A percentile compares a stretch with the other conserved stretches of the same genome.
Conservation (phyloP, 306 rosid genomes). For the Inga oerstediana region DNA sequence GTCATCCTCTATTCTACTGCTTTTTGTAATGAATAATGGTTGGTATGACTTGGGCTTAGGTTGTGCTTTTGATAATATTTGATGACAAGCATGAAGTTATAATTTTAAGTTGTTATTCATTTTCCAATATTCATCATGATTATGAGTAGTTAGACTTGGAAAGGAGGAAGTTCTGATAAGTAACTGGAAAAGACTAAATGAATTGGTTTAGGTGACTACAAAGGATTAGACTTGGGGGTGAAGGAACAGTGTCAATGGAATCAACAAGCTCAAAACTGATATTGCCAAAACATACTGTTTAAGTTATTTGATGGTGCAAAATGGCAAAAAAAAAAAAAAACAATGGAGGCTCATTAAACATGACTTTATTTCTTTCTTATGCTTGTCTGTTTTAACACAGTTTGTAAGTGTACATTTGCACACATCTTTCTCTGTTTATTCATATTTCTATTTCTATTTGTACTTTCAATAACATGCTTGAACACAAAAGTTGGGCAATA, state of each 20-base stretch:
- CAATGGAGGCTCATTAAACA: background rate
- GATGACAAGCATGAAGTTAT: background rate
- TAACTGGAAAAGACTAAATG: background rate
- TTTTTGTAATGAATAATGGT: background rate
- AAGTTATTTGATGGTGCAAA: background rate
- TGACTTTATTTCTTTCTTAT: background rate
- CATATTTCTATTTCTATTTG: background rate
- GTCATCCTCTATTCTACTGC: background rate
- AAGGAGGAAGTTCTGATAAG: background rate
- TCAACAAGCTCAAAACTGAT: background rate
- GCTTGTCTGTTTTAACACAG: background rate
- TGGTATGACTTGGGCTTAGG: background rate
- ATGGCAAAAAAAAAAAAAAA: background rate
- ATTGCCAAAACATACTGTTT: background rate
- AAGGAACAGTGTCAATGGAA: background rate
- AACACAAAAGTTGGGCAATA: conserved; percentile 1
- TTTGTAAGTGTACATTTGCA: background rate
- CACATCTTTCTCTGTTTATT: background rate
- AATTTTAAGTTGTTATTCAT: background rate
- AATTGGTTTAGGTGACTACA: background rate
- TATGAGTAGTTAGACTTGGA: background rate
- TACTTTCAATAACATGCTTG: background rate
- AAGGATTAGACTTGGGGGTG: background rate
- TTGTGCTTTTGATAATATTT: background rate
- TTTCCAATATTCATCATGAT: background rate